Conservation (phyloP, 768 basidiomycete genomes). For the Suillus alpinus region DNA sequence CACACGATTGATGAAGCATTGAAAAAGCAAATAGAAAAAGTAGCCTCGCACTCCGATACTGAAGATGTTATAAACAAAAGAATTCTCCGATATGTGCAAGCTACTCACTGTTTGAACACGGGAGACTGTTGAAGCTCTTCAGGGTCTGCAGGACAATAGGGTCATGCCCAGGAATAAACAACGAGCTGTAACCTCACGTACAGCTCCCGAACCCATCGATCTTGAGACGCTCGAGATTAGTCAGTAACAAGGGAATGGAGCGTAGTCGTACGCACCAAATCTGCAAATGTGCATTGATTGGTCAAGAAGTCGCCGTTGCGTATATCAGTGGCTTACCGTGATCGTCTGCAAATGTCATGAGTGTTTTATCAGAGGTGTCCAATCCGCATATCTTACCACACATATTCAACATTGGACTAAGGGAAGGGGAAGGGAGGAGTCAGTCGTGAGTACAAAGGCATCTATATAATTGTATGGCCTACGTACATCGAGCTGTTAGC, state of each 20-base stretch:
- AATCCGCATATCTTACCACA: constrained; percentile 47
- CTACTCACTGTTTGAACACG: constrained; percentile 61
- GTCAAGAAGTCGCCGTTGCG: constrained; percentile 6
- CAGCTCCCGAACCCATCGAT: constrained; percentile 86
- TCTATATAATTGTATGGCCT: neutral
- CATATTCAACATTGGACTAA: constrained; percentile 86
- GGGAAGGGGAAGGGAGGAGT: neutral
- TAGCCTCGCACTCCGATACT: constrained; percentile 85
- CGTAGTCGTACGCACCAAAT: constrained; percentile 39
- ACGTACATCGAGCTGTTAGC: constrained; percentile 88
- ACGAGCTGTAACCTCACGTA: constrained; percentile 34
- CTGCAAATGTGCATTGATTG: constrained; percentile 28
- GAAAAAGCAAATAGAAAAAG: constrained; percentile 93
- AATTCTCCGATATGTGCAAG: neutral
- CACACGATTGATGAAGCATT: constrained; percentile 83
- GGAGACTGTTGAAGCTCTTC: constrained; percentile 73
- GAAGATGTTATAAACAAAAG: neutral
- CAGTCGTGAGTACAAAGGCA: constrained; percentile 1
- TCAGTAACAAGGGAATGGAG: neutral
- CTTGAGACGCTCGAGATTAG: constrained; percentile 29
- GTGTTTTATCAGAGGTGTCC: neutral
- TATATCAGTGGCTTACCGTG: constrained; percentile 51
- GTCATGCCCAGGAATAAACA: neutral
- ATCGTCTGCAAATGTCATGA: constrained; percentile 52
- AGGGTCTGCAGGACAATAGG: constrained; percentile 53